Base-by-base conservation (phyloP, 139 green algal genomes). In the Astrephomene gubernaculifera region DNA sequence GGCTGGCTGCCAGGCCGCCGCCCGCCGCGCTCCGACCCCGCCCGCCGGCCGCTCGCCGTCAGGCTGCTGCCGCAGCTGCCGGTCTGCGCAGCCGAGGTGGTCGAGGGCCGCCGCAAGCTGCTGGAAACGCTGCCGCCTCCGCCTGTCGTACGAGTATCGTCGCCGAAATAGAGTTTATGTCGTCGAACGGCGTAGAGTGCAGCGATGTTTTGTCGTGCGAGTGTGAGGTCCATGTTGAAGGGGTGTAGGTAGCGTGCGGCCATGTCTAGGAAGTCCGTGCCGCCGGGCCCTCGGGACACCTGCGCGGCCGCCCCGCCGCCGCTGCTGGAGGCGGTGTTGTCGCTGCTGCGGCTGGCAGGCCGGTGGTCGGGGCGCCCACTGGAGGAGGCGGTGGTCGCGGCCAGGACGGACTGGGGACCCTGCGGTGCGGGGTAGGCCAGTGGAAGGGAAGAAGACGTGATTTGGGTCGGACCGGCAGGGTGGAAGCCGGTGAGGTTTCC, bases 141-240 rank as follows among this genome's bases (percentile, higher is more conserved):
- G 29, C 24, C 70, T 14, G 25, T 44, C 63, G 31, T 63, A 35
- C 33, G 12, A n/a, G n/a, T n/a, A n/a, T n/a, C n/a, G n/a, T n/a
- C n/a, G n/a, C n/a, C n/a, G n/a, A n/a, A n/a, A n/a, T n/a, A 9
- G 35, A 49, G 44, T 25, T 63, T 61, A 29, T 44, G 27, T 6
- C 76, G 61, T 10, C 60, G 41, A 0, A 41, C 76, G 24, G 60
- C 29, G 22, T 83, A 68, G 6, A 83, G 36, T 6, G 60, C 41
- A 1, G 76, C 21, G 38, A 86, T 57, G 41, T 82, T 75, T 61
- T 86, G 39, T 3, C 39, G 7, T 29, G 85, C 79, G 14, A 83
- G 79, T 1, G 45, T 83, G 21, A 80, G 39, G 70, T 89, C 71
- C 29, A 89, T 60, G 52, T 89, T 74, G 79, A 86, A 88, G 64